Evolutionary conservation across 257 asterid species (phyloP).

Genomic region (Nicotiana attenuata): DNA sequence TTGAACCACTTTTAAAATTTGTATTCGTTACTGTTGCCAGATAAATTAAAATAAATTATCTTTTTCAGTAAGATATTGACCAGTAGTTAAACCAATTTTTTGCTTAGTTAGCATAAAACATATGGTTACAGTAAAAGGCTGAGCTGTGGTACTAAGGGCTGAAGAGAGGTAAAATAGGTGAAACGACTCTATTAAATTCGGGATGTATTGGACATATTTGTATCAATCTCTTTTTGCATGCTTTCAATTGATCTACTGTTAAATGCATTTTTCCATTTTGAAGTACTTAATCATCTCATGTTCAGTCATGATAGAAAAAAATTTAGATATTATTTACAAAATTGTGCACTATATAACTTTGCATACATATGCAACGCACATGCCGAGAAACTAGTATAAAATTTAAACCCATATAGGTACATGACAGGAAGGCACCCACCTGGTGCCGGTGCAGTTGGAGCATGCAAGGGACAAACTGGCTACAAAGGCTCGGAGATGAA

Average conservation of each 20-base stretch:
- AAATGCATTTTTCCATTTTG: neutral
- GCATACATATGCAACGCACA: too few relatives aligned
- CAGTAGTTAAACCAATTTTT: neutral
- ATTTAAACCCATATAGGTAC: conserved; percentile 15
- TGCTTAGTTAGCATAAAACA: neutral
- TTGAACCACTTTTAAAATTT: neutral
- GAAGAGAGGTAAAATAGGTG: neutral
- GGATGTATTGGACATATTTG: too few relatives aligned
- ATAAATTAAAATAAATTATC: neutral
- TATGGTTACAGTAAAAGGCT: neutral
- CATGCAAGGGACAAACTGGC: conserved; percentile 39
- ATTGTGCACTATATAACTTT: too few relatives aligned
- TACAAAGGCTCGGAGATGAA: conserved; percentile 55
- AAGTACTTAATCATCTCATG: neutral
- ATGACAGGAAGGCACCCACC: conserved; percentile 59
- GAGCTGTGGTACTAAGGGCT: neutral
- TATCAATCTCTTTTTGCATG: neutral
- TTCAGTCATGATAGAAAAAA: too few relatives aligned
- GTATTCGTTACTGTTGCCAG: neutral
- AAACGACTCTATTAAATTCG: neutral
- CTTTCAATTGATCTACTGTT: neutral
- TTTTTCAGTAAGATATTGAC: neutral
- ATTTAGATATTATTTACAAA: too few relatives aligned
- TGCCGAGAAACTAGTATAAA: too few relatives aligned
- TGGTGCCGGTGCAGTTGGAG: conserved; percentile 54